Evolutionary conservation across 2,329 filamentous ascomycete genomes (phyloP).

Genomic region (Penicillium sp.): DNA sequence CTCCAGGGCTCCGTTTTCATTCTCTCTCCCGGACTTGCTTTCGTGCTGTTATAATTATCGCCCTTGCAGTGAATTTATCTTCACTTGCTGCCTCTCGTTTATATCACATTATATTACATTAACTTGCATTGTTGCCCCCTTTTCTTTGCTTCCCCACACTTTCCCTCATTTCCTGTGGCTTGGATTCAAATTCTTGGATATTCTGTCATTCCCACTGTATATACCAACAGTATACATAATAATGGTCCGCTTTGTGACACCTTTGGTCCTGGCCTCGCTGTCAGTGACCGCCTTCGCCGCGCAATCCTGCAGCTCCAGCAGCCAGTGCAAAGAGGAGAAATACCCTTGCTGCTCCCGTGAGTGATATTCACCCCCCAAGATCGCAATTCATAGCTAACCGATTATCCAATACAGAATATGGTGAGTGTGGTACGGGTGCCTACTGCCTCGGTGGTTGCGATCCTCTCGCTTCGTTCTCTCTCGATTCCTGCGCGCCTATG

Average conservation of each 20-base stretch:
- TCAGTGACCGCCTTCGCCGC: conserved; percentile 36
- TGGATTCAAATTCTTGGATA: conserved; percentile 20
- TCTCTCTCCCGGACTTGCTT: background rate
- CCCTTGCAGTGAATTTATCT: conserved; percentile 4
- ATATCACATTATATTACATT: background rate
- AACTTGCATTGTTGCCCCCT: background rate
- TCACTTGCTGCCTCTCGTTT: conserved; percentile 13
- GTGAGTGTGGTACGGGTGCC: conserved; percentile 86
- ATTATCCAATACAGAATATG: conserved; percentile 66
- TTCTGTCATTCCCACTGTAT: conserved; percentile 18
- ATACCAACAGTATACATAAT: conserved; percentile 22
- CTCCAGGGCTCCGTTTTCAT: conserved; percentile 1
- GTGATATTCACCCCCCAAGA: conserved; percentile 37
- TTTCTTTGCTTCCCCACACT: conserved; percentile 1
- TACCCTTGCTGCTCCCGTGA: conserved; percentile 78
- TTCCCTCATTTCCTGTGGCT: conserved; percentile 8
- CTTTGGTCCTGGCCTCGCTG: conserved; percentile 36
- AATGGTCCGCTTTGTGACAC: conserved; percentile 40
- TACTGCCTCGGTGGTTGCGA: conserved; percentile 97
- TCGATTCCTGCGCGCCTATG: conserved; percentile 81
- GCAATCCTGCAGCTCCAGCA: conserved; percentile 42
- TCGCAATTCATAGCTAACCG: conserved; percentile 7
- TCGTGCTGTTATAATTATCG: background rate
- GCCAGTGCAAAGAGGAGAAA: conserved; percentile 65
- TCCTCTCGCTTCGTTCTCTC: conserved; percentile 74